Conservation (phyloP, 257 asterid species). For the Capsicum chinense region DNA sequence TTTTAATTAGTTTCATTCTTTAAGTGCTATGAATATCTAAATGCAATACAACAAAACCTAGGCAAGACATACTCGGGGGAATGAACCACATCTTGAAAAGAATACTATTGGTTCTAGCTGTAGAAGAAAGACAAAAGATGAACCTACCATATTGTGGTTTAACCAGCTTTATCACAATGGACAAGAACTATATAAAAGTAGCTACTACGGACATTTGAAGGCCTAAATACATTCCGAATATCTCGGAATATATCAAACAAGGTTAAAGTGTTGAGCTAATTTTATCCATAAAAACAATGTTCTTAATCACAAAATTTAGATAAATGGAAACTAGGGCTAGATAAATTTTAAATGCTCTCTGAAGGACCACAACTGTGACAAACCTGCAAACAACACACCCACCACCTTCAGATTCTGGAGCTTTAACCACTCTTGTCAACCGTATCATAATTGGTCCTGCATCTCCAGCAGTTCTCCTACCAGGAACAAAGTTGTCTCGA, state of each 20-base stretch:
- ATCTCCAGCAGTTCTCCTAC: constrained; percentile 65
- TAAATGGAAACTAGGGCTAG: constrained; percentile 5
- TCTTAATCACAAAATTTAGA: background rate
- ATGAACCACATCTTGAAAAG: constrained; percentile 3
- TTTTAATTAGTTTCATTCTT: background rate
- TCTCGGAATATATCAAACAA: background rate
- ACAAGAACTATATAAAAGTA: background rate
- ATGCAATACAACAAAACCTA: background rate
- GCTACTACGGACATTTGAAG: background rate
- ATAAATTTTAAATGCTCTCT: constrained; percentile 9
- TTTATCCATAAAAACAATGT: background rate
- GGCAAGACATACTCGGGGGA: background rate
- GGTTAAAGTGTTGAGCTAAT: background rate
- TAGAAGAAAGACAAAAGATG: constrained; percentile 16
- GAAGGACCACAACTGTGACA: constrained; percentile 30
- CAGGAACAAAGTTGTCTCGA: constrained; percentile 64
- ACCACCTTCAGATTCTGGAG: constrained; percentile 86
- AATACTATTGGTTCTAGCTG: background rate
- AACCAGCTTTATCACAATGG: constrained; percentile 4
- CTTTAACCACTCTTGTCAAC: constrained; percentile 83
- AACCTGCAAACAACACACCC: constrained; percentile 99
- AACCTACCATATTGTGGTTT: background rate
- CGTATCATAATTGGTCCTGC: constrained; percentile 67
- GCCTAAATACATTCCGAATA: background rate
- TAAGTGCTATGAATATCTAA: constrained; percentile 21